phyloP scores from a whole-genome alignment of 164 flowering plant genomes.

The Vitis cinerea region DNA sequence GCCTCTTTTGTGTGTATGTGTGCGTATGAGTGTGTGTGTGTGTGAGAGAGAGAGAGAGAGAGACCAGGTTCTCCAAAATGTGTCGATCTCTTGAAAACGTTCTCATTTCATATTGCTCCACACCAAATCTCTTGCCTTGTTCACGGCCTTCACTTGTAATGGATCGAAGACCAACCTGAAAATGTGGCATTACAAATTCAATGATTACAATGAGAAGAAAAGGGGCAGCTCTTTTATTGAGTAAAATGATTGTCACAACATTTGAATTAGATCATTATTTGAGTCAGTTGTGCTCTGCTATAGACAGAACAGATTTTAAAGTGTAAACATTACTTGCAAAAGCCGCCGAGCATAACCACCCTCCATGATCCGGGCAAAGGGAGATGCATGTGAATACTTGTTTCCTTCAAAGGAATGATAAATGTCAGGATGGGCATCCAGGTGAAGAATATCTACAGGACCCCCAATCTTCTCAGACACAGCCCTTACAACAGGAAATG shows the following conservation, averaged over 20 bases:
- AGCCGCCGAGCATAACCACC: conserved; percentile 97
- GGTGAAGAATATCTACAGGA: conserved; percentile 93
- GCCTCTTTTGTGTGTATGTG: no score
- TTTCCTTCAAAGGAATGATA: conserved; percentile 94
- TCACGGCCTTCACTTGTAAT: conserved; percentile 90
- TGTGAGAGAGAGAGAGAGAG: conserved; percentile 24
- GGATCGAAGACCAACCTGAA: conserved; percentile 93
- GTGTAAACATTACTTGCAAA: conserved; percentile 56
- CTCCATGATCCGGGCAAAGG: conserved; percentile 99
- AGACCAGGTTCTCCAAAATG: conserved; percentile 83
- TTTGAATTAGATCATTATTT: neutral
- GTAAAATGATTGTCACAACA: no score
- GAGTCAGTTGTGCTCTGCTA: neutral
- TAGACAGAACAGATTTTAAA: neutral
- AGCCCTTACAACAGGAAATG: conserved; percentile 91
- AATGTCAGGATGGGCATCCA: conserved; percentile 99
- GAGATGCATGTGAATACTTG: conserved; percentile 94
- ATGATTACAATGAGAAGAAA: no score
- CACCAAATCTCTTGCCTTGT: conserved; percentile 90
- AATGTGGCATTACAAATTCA: conserved; percentile 6
- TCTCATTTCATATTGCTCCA: conserved; percentile 95
- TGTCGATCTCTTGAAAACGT: conserved; percentile 85
- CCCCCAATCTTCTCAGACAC: conserved; percentile 98
- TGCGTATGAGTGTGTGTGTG: no score
- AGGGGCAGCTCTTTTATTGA: no score